These are phyloP conservation scores for Vitellaria paradoxa DNA, from an alignment of 179 eudicot species.

Conservation along the genomic window DNA sequence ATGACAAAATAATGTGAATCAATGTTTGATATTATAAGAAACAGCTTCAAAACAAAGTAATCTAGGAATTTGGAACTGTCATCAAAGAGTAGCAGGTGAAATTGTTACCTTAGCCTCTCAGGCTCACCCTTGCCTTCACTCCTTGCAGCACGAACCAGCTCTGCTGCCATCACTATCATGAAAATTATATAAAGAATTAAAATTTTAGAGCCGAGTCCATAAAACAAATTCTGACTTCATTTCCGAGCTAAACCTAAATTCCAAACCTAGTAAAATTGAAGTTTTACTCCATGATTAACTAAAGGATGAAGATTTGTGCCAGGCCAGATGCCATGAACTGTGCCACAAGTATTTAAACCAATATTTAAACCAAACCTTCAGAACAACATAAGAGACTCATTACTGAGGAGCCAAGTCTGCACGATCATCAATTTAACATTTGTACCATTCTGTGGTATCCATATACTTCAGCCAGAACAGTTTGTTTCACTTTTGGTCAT, in stretches of 20 bases:
- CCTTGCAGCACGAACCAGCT: conserved; percentile 77
- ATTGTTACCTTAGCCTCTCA: conserved; percentile 71
- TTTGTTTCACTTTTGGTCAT: background rate
- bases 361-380: background rate
- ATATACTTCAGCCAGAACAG: background rate
- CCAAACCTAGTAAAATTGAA: background rate
- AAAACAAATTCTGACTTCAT: background rate
- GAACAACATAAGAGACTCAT: background rate
- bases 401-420: background rate
- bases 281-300: background rate
- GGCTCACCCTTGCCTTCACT: conserved; percentile 67
- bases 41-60: background rate
- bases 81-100: conserved; percentile 4
- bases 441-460: background rate
- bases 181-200: conserved; percentile 12
- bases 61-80: background rate
- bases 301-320: background rate
- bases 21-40: background rate
- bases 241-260: background rate
- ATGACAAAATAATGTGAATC: background rate
- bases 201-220: background rate
- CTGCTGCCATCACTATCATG: conserved; percentile 95
- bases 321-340: background rate
- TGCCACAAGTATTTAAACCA: background rate
- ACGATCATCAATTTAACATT: background rate